A percentile compares a stretch with the other conserved stretches of the same genome.
These are phyloP conservation scores for Coffea humblotiana DNA, from an alignment of 305 asterid genomes.

Conservation along the genomic window DNA sequence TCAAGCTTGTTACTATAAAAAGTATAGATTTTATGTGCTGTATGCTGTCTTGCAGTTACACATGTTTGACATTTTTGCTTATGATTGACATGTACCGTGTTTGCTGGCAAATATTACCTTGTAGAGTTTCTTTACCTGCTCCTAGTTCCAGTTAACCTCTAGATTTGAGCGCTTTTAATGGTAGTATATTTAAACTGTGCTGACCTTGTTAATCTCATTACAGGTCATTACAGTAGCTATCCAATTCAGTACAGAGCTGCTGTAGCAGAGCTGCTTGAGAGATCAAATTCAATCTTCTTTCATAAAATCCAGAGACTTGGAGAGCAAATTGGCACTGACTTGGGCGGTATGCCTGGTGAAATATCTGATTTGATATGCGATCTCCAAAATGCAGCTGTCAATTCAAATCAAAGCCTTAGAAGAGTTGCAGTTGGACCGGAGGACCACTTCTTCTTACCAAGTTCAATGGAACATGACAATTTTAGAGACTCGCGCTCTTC, in stretches of 20 bases:
- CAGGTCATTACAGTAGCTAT: conserved; percentile 59
- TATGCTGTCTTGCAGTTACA: background rate
- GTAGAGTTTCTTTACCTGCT: background rate
- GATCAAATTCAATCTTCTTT: conserved; percentile 54
- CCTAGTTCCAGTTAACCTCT: background rate
- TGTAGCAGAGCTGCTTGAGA: conserved; percentile 58
- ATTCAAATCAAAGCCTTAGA: conserved; percentile 75
- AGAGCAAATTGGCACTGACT: conserved; percentile 37
- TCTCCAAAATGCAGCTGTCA: conserved; percentile 88
- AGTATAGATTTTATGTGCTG: background rate
- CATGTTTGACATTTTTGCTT: background rate
- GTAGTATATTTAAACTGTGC: background rate
- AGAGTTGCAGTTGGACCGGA: conserved; percentile 79
- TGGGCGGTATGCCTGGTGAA: conserved; percentile 55
- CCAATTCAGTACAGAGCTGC: conserved; percentile 54
- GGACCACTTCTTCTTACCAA: conserved; percentile 82
- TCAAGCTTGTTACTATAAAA: background rate
- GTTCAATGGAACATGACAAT: conserved; percentile 52
- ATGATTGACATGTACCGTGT: background rate
- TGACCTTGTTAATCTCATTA: conserved; percentile 11
- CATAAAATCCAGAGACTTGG: conserved; percentile 57
- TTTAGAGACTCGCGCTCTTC: conserved; percentile 39
- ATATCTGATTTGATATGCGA: conserved; percentile 71
- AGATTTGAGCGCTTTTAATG: background rate
- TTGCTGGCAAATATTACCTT: background rate